phyloP scores from a whole-genome alignment of 202 grass and related monocot genomes.

The Alloteropsis angusta region DNA sequence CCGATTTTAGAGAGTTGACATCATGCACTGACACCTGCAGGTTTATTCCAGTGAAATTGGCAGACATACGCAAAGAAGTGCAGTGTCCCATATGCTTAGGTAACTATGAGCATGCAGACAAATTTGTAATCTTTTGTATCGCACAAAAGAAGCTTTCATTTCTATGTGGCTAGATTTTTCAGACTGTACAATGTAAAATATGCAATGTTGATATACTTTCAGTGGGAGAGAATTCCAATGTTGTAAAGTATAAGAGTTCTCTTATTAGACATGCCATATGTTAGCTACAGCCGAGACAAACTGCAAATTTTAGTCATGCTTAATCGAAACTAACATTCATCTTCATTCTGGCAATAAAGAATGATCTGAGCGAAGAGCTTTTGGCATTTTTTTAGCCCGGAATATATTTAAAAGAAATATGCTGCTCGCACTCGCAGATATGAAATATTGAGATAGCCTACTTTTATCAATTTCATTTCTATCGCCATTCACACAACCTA shows the following conservation, averaged over 20 bases:
- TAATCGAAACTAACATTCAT: not conserved
- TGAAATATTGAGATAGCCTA: not conserved
- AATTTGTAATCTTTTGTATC: not conserved
- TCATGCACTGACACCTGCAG: slow-evolving; percentile 18
- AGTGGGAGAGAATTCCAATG: not conserved
- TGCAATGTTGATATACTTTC: not conserved
- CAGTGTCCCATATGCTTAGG: slow-evolving; percentile 77
- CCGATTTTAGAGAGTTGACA: not conserved
- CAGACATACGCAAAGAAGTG: slow-evolving; percentile 63
- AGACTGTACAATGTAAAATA: not conserved
- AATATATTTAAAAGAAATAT: not conserved
- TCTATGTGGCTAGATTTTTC: not conserved
- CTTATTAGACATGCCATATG: not conserved
- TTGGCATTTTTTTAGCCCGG: not conserved
- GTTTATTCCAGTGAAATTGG: slow-evolving; percentile 52
- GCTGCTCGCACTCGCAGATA: not conserved
- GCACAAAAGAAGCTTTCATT: not conserved
- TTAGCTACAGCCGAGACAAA: not conserved
- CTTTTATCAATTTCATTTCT: not conserved
- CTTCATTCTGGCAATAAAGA: not conserved
- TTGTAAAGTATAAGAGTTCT: not conserved
- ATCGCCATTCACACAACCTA: not conserved
- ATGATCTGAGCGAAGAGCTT: not conserved
- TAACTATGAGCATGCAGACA: slow-evolving; percentile 20
- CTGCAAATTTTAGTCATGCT: not conserved